These are phyloP conservation scores for Neurospora sp. DNA, from an alignment of 495 filamentous ascomycete genomes.

Conservation along the genomic window DNA sequence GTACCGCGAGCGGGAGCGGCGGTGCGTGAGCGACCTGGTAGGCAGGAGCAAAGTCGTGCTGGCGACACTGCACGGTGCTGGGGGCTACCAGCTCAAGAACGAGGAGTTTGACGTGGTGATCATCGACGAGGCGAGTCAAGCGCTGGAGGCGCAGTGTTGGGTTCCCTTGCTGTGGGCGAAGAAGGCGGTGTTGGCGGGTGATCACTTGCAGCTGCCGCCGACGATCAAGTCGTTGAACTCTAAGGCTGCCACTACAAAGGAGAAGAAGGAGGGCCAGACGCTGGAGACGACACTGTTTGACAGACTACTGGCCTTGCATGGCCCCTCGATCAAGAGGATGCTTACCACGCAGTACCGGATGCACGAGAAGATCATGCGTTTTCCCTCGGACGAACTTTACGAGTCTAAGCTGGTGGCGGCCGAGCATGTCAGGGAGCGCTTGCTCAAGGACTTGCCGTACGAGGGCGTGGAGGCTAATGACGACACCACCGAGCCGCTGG, in stretches of 20 bases:
- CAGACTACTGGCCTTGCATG: constrained; percentile 72
- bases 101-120: constrained; percentile 89
- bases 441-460: constrained; percentile 73
- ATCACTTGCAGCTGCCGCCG: constrained; percentile 89
- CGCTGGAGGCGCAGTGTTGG: constrained; percentile 96
- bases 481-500: constrained; percentile 75
- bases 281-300: constrained; percentile 90
- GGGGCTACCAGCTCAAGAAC: constrained; percentile 69
- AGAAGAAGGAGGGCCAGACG: constrained; percentile 34
- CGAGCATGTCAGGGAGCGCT: constrained; percentile 59
- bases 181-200: constrained; percentile 86
- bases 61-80: constrained; percentile 86
- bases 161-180: constrained; percentile 73
- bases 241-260: constrained; percentile 25
- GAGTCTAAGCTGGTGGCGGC: constrained; percentile 68
- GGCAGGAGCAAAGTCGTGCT: constrained; percentile 75
- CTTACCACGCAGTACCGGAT: constrained; percentile 98
- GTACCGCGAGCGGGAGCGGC: constrained; percentile 73
- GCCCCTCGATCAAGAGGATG: constrained; percentile 78
- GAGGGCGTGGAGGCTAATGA: constrained; percentile 63
- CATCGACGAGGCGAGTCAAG: constrained; percentile 93
- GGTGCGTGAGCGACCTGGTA: constrained; percentile 68
- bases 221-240: constrained; percentile 77
- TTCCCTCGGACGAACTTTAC: constrained; percentile 86
- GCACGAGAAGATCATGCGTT: constrained; percentile 91